These are phyloP conservation scores for Diplodia seriata DNA, from an alignment of 2,329 filamentous ascomycete species.

Conservation along the genomic window DNA sequence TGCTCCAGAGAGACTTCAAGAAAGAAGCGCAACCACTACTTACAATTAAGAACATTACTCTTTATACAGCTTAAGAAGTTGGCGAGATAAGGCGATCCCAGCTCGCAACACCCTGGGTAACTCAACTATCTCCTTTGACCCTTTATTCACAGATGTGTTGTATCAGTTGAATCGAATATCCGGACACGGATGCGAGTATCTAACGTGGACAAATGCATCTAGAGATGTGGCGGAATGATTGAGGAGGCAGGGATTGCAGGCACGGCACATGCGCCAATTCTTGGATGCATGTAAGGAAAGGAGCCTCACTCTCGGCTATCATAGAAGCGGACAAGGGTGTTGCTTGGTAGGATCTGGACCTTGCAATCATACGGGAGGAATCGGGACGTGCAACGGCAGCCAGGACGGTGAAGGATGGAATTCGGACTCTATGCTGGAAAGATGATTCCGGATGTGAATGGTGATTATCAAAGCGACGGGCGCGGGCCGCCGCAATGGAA, in stretches of 20 bases:
- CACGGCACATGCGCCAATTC: not conserved
- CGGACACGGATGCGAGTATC: not conserved
- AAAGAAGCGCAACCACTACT: not conserved
- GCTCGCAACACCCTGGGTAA: no score
- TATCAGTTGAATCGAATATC: no score
- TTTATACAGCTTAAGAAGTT: no score
- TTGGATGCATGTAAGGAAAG: constrained; percentile 17
- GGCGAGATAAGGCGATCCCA: no score
- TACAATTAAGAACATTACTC: no score
- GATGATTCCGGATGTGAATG: not conserved
- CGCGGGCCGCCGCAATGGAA: constrained; percentile 13
- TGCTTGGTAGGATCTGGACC: constrained; percentile 6
- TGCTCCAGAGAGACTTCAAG: not conserved
- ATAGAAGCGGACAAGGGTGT: not conserved
- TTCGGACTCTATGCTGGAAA: not conserved
- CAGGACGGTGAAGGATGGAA: not conserved
- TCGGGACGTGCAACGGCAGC: not conserved
- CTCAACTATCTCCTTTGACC: no score
- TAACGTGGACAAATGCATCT: no score
- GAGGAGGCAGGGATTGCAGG: not conserved
- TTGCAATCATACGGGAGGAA: constrained; percentile 1
- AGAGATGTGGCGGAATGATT: not conserved
- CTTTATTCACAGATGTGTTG: no score
- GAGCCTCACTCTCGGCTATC: not conserved
- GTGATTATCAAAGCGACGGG: constrained; percentile 1